phyloP scores from a whole-genome alignment of 768 basidiomycete genomes.

The Chlorophyllum brunneum region DNA sequence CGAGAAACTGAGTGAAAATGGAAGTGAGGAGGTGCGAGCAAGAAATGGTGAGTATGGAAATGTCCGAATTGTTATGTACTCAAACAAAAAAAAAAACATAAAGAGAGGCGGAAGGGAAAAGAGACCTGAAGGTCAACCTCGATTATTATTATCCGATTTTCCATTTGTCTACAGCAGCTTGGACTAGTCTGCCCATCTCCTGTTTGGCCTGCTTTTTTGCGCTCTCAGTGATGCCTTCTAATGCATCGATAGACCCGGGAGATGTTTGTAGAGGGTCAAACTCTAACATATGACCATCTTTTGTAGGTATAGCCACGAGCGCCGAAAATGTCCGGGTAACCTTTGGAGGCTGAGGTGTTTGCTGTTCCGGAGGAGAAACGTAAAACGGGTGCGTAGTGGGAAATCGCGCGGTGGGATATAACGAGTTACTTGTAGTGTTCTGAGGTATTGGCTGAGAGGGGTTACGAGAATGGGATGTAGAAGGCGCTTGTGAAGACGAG shows the following conservation, averaged over 20 bases:
- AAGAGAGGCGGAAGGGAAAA: background rate
- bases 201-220: slow-evolving; percentile 80
- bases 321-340: slow-evolving; percentile 45
- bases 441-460: slow-evolving; percentile 32
- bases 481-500: slow-evolving; percentile 30
- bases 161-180: slow-evolving; percentile 76
- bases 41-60: background rate
- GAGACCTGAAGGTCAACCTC: background rate
- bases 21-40: background rate
- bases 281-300: slow-evolving; percentile 77
- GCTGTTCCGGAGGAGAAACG: slow-evolving; percentile 16
- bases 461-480: slow-evolving; percentile 40
- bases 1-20: background rate
- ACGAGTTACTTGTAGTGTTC: slow-evolving; percentile 13
- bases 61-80: slow-evolving; percentile 1
- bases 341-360: slow-evolving; percentile 34
- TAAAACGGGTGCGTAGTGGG: slow-evolving; percentile 23
- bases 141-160: slow-evolving; percentile 38
- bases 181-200: slow-evolving; percentile 71
- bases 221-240: slow-evolving; percentile 75
- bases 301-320: slow-evolving; percentile 73
- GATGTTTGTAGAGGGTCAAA: slow-evolving; percentile 81
- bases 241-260: slow-evolving; percentile 65
- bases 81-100: background rate
- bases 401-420: slow-evolving; percentile 24